A percentile compares a stretch with the other conserved stretches of the same genome.
Evolutionary conservation across 179 eudicot genomes (phyloP).

Genomic region (Beta macrorhiza): DNA sequence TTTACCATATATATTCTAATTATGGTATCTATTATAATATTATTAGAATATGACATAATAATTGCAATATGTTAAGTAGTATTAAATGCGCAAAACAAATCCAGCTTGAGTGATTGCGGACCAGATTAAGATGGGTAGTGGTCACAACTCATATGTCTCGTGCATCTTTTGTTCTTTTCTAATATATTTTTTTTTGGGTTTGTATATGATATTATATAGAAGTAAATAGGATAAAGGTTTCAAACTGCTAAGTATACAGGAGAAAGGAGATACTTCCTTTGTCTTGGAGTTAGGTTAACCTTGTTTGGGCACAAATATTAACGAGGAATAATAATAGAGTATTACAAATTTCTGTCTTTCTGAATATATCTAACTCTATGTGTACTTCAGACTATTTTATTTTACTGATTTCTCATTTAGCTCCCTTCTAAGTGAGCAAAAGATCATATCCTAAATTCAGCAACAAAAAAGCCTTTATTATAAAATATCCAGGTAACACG

Average conservation of each 20-base stretch:
- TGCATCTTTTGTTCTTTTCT: neutral
- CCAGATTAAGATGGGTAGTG: neutral
- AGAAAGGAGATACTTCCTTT: too few species aligned
- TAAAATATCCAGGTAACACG: too few species aligned
- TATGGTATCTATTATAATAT: neutral
- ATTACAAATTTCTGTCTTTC: too few species aligned
- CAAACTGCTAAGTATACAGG: neutral
- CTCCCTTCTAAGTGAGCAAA: too few species aligned
- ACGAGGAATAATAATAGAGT: neutral
- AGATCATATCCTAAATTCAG: too few species aligned
- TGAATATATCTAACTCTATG: too few species aligned
- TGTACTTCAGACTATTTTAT: too few species aligned
- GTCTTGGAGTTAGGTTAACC: too few species aligned
- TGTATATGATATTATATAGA: too few species aligned
- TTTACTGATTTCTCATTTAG: too few species aligned
- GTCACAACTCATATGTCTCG: neutral
- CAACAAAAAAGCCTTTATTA: too few species aligned
- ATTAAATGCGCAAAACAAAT: neutral
- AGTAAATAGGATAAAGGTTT: too few species aligned
- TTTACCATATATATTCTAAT: neutral
- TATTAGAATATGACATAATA: neutral
- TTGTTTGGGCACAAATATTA: neutral
- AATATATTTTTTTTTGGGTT: neutral
- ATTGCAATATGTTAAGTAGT: neutral
- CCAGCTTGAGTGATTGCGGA: slow-evolving; percentile 1